These are phyloP conservation scores for Colletotrichum salicis DNA, from an alignment of 2,329 filamentous ascomycete species.

Conservation along the genomic window DNA sequence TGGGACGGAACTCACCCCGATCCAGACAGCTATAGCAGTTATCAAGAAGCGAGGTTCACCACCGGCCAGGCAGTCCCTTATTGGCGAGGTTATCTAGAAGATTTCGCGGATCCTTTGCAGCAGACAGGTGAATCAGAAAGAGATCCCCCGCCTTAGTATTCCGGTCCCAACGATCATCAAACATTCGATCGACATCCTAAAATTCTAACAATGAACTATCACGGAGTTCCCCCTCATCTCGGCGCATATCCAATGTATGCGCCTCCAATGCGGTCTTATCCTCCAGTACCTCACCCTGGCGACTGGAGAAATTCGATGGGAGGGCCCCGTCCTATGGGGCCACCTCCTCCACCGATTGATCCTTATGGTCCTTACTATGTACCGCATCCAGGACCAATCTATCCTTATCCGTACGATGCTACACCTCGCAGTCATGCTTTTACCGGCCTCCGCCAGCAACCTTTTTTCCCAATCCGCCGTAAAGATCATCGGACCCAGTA, in stretches of 20 bases:
- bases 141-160: not conserved
- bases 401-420: not conserved
- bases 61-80: not conserved
- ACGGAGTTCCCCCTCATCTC: not conserved
- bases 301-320: not conserved
- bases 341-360: not conserved
- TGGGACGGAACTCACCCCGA: not conserved
- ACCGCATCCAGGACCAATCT: not conserved
- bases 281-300: not conserved
- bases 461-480: not conserved
- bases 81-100: not conserved
- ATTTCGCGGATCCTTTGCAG: not conserved
- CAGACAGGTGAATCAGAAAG: not conserved
- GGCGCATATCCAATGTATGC: not conserved
- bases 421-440: not conserved
- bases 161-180: not conserved
- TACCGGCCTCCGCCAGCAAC: not conserved
- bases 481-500: not conserved
- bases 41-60: not conserved
- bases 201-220: not conserved
- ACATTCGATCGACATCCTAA: not conserved
- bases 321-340: not conserved
- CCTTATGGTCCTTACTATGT: not conserved
- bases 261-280: not conserved
- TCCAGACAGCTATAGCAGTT: not conserved